These are phyloP conservation scores for Terfezia claveryi DNA, from an alignment of 495 filamentous ascomycete species.

Conservation along the genomic window DNA sequence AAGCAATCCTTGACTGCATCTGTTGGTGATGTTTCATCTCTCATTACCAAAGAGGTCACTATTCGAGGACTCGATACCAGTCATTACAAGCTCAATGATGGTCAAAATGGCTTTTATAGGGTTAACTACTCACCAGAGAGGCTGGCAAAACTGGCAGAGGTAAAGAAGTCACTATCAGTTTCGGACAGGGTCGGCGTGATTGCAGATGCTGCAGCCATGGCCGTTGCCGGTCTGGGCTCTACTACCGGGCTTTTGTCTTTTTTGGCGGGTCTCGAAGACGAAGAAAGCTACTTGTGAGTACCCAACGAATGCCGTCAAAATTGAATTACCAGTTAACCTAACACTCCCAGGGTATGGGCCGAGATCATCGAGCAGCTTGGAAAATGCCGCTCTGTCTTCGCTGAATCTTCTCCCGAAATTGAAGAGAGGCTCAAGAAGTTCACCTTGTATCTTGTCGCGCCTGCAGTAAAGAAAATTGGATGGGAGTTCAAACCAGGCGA, in stretches of 20 bases:
- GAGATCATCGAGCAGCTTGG: slow-evolving; percentile 51
- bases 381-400: slow-evolving; percentile 42
- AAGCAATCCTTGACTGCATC: slow-evolving; percentile 31
- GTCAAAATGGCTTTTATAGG: slow-evolving; percentile 77
- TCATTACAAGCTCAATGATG: slow-evolving; percentile 82
- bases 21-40: slow-evolving; percentile 27
- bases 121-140: slow-evolving; percentile 71
- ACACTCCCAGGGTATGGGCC: slow-evolving; percentile 42
- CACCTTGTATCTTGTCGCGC: slow-evolving; percentile 42
- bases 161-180: slow-evolving; percentile 46
- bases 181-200: slow-evolving; percentile 83
- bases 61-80: slow-evolving; percentile 49
- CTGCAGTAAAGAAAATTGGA: slow-evolving; percentile 53
- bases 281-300: slow-evolving; percentile 50
- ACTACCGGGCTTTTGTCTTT: slow-evolving; percentile 62
- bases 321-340: slow-evolving; percentile 7
- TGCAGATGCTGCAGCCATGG: slow-evolving; percentile 78
- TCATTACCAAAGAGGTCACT: slow-evolving; percentile 54
- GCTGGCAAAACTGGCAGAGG: slow-evolving; percentile 54
- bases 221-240: slow-evolving; percentile 60
- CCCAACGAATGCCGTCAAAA: not conserved
- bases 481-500: slow-evolving; percentile 62
- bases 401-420: slow-evolving; percentile 31
- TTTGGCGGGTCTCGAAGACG: slow-evolving; percentile 56
- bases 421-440: slow-evolving; percentile 47